Evolutionary conservation across 441 rosid species (phyloP).

Genomic region (Pelargonium citronellum): DNA sequence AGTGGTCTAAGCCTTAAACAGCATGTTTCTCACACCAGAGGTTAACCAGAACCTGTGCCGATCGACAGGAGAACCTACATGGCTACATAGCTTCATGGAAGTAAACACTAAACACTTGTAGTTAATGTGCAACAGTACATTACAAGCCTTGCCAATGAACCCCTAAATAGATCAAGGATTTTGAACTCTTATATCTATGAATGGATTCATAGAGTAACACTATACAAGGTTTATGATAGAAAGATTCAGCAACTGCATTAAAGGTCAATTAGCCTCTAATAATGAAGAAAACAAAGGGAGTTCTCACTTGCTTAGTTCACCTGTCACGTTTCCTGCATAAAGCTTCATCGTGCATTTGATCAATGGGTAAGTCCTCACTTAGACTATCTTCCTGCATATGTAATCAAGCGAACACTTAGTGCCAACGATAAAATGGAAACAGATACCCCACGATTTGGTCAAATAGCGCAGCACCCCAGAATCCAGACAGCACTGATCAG

Average conservation of each 20-base stretch:
- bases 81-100: too few relatives aligned
- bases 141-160: too few relatives aligned
- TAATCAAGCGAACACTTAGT: slow-evolving; percentile 25
- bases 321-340: slow-evolving; percentile 65
- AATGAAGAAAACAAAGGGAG: slow-evolving; percentile 54
- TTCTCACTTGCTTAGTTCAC: slow-evolving; percentile 90
- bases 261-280: slow-evolving; percentile 10
- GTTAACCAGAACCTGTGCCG: too few relatives aligned
- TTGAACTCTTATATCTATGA: too few relatives aligned
- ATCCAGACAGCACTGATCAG: slow-evolving; percentile 19
- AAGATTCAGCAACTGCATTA: not conserved
- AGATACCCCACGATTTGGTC: not conserved
- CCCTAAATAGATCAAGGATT: too few relatives aligned
- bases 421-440: slow-evolving; percentile 17
- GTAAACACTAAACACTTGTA: too few relatives aligned
- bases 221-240: not conserved
- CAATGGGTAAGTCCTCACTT: slow-evolving; percentile 29
- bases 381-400: slow-evolving; percentile 57
- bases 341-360: slow-evolving; percentile 28
- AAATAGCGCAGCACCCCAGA: not conserved
- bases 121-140: too few relatives aligned
- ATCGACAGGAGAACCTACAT: too few relatives aligned
- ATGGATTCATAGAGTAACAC: too few relatives aligned
- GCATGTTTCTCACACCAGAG: too few relatives aligned
- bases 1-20: too few relatives aligned